These are phyloP conservation scores for Annulohypoxylon truncatum DNA, from an alignment of 2,329 filamentous ascomycete species.

Conservation along the genomic window DNA sequence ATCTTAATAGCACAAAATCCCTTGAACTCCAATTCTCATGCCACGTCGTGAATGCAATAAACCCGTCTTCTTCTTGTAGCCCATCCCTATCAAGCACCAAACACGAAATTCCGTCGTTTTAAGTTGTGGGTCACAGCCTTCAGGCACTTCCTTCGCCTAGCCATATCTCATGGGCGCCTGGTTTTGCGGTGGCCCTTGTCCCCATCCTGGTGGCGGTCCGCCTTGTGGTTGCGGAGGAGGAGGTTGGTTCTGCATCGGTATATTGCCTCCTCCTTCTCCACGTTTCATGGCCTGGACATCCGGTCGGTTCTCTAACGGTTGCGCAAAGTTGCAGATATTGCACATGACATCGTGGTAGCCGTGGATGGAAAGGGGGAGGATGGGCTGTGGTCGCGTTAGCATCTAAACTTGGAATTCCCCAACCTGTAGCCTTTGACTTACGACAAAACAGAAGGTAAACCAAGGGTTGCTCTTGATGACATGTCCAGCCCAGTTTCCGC, in stretches of 20 bases:
- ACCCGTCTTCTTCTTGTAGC: background rate
- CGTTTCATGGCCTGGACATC: slow-evolving; percentile 66
- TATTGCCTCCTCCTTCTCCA: slow-evolving; percentile 54
- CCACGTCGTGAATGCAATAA: slow-evolving; percentile 12
- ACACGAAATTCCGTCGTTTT: background rate
- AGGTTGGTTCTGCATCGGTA: slow-evolving; percentile 53
- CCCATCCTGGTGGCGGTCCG: slow-evolving; percentile 31
- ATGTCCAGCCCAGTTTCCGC: slow-evolving; percentile 70
- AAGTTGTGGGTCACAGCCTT: background rate
- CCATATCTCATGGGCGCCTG: slow-evolving; percentile 48
- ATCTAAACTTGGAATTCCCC: background rate
- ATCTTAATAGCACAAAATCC: slow-evolving; percentile 24
- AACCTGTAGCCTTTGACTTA: slow-evolving; percentile 52
- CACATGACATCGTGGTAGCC: slow-evolving; percentile 78
- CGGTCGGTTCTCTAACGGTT: slow-evolving; percentile 69
- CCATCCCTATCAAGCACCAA: background rate
- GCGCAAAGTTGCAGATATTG: slow-evolving; percentile 80
- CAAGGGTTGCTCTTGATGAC: slow-evolving; percentile 75
- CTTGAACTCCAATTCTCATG: slow-evolving; percentile 23
- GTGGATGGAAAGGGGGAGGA: slow-evolving; percentile 76
- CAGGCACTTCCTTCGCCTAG: background rate
- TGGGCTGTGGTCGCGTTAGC: slow-evolving; percentile 60
- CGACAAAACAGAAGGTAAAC: slow-evolving; percentile 84
- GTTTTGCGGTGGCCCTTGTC: slow-evolving; percentile 22
- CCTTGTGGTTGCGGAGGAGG: slow-evolving; percentile 53